Evolutionary conservation across 2,329 filamentous ascomycete species (phyloP), one percentile per base, ranked within the genome.

Genomic region (Thelonectria blattea): DNA sequence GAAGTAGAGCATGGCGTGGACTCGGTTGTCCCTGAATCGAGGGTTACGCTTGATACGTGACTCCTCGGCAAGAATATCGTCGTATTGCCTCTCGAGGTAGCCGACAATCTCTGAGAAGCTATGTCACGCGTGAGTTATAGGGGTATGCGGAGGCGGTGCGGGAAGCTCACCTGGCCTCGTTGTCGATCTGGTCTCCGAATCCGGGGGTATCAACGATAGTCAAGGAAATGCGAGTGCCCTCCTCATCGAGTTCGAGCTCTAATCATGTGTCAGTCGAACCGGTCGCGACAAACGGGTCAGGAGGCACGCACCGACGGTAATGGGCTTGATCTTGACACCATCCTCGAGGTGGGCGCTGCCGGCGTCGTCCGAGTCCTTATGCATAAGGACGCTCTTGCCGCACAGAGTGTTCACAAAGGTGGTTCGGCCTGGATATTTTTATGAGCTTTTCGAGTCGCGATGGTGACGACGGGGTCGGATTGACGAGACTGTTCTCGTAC

Each of bases 31-130:
- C 76, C 95, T 90, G 90, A 99, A 99, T 75, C 95, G 90, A 72
- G 95, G 95, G 84, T 99, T 99, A 93, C 95, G 95, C 91, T 99
- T 99, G 86, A 99, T 99, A 84, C 95, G 92, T 73, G 95, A 98
- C 84, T 99, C 95, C 83, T 98, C 94, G 65, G 95, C 94, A 72
- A 99, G 87, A 85, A 99, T 98, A 78, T 98, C 93, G 80, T 99
- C 95, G 80, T 98, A 98, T 88, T 99, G 94, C 82, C 94, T 89
- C 86, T 99, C 95, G 73, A 99, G 91, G 81, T 96, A 97, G 71
- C 93, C 94, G 71, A 97, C 93, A 74, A 99, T 99, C 81, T 98
- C 95, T 72, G 91, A 90, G 79, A 99, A 99, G 83, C 93, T 96
- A 53, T 39, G 43, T 20, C 20, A 49, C 11, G 18, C 39, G 20